Evolutionary conservation across 164 flowering plant genomes (phyloP).

Genomic region (Taxillus chinensis): DNA sequence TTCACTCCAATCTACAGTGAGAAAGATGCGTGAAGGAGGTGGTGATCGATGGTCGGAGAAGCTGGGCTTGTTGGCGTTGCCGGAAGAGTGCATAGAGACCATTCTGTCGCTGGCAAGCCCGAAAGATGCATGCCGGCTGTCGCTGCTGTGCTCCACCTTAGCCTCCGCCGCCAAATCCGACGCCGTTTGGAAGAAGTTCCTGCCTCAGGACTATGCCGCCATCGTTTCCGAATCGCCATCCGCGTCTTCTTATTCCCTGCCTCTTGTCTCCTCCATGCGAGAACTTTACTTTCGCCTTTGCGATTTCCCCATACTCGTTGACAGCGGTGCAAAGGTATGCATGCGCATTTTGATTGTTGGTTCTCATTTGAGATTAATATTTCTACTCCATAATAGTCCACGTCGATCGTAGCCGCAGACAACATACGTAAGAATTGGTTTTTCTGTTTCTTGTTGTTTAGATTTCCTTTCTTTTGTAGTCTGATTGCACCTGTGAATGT

Average conservation of each 20-base stretch:
- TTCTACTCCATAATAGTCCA: too few species aligned
- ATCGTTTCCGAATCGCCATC: conserved; percentile 13
- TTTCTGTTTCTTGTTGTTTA: too few species aligned
- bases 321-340: conserved; percentile 22
- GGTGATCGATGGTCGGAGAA: too few species aligned
- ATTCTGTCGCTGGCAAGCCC: conserved; percentile 28
- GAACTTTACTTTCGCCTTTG: conserved; percentile 25
- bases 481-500: too few species aligned
- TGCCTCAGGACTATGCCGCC: conserved; percentile 23
- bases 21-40: too few species aligned
- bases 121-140: conserved; percentile 28
- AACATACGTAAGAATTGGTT: too few species aligned
- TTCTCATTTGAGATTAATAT: too few species aligned
- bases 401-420: too few species aligned
- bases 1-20: too few species aligned
- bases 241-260: conserved; percentile 2
- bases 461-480: too few species aligned
- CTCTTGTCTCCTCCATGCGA: conserved; percentile 21
- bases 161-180: conserved; percentile 24
- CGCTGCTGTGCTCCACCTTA: conserved; percentile 20
- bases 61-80: conserved; percentile 8
- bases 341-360: too few species aligned
- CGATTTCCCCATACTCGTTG: conserved; percentile 17
- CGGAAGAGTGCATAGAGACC: conserved; percentile 34
- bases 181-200: conserved; percentile 30